phyloP scores from a whole-genome alignment of 2,329 filamentous ascomycete species.

The Chaetomium olivaceum region DNA sequence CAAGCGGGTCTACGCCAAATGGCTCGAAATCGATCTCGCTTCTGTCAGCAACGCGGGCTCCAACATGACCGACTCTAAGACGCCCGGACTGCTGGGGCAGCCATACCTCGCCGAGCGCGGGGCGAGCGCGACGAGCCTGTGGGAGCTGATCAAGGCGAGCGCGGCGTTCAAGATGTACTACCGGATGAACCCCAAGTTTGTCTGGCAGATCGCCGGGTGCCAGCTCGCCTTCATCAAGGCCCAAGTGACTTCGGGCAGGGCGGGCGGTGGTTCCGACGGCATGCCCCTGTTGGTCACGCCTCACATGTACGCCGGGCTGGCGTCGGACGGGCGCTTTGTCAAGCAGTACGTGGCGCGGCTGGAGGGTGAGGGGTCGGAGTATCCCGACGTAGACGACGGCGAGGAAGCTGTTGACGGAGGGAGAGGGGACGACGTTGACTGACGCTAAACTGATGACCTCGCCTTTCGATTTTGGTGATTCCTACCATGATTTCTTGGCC shows the following conservation, averaged over 20 bases:
- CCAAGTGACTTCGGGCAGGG: slow-evolving; percentile 21
- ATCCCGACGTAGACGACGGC: slow-evolving; percentile 22
- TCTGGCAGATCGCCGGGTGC: slow-evolving; percentile 51
- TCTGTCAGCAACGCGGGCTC: slow-evolving; percentile 19
- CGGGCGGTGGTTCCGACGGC: slow-evolving; percentile 22
- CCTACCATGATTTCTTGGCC: neutral
- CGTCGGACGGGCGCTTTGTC: slow-evolving; percentile 31
- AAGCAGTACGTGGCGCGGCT: slow-evolving; percentile 32
- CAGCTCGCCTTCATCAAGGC: slow-evolving; percentile 54
- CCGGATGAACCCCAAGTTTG: slow-evolving; percentile 36
- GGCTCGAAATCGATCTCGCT: slow-evolving; percentile 46
- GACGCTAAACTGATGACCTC: neutral
- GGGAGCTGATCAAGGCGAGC: slow-evolving; percentile 55
- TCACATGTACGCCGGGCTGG: slow-evolving; percentile 33
- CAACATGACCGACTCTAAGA: slow-evolving; percentile 30
- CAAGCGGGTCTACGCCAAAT: slow-evolving; percentile 43
- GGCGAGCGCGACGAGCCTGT: slow-evolving; percentile 39
- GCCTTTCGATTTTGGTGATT: neutral
- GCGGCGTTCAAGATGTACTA: slow-evolving; percentile 47
- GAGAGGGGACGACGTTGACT: slow-evolving; percentile 23
- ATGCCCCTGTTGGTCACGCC: slow-evolving; percentile 28
- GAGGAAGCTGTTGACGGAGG: slow-evolving; percentile 7
- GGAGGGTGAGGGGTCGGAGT: slow-evolving; percentile 29
- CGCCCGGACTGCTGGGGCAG: slow-evolving; percentile 37
- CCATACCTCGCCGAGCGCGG: slow-evolving; percentile 29